These are phyloP conservation scores for Cetraspora pellucida DNA, from an alignment of 192 early-diverging fungal species.

Conservation along the genomic window DNA sequence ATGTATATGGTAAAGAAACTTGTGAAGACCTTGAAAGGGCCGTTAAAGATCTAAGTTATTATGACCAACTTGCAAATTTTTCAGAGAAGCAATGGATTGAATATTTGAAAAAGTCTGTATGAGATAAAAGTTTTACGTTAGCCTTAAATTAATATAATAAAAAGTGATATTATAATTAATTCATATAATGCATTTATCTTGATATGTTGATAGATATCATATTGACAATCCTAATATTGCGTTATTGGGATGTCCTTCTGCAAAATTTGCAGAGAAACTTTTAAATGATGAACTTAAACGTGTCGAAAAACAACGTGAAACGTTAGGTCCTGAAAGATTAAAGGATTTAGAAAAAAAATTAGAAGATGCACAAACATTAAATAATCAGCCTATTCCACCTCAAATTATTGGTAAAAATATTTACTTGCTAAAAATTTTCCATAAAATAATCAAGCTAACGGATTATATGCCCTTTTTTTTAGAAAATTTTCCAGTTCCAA, in stretches of 20 bases:
- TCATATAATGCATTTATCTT: no score
- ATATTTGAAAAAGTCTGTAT: conserved; percentile 49
- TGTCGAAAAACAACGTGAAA: conserved; percentile 48
- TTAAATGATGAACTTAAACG: conserved; percentile 55
- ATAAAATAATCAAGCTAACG: not conserved
- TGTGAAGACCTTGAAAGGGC: conserved; percentile 51
- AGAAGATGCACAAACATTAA: conserved; percentile 51
- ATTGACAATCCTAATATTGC: conserved; percentile 48
- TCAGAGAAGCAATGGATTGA: conserved; percentile 51
- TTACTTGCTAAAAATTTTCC: not conserved
- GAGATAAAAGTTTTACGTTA: not conserved
- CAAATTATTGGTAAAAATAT: conserved; percentile 47
- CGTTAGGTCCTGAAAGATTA: conserved; percentile 51
- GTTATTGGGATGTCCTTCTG: conserved; percentile 58
- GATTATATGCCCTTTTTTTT: not conserved
- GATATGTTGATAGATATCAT: conserved; percentile 43
- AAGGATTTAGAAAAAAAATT: conserved; percentile 50
- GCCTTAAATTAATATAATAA: not conserved
- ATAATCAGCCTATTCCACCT: conserved; percentile 55
- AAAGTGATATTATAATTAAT: no score
- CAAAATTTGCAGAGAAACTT: conserved; percentile 52
- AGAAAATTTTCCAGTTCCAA: conserved; percentile 56
- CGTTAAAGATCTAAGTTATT: conserved; percentile 47
- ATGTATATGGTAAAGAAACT: conserved; percentile 54
- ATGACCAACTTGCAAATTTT: conserved; percentile 46